Base-by-base conservation (phyloP, 129 eudicot genomes). In the Chrysanthemum seticuspe region DNA sequence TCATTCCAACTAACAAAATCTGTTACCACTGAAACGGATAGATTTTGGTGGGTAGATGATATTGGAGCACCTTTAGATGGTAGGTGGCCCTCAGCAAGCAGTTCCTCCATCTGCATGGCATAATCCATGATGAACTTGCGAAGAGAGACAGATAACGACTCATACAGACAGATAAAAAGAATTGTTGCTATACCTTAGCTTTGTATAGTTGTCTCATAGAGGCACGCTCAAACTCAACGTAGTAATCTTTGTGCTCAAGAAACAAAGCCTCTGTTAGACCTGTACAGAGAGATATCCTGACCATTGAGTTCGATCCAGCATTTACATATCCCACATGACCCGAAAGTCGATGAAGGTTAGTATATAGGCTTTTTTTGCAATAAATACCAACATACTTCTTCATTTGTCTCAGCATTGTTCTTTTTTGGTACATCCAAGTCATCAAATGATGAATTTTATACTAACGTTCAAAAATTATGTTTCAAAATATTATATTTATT, bases 1-100 rank as follows among this genome's bases (percentile, higher is more conserved):
- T 90, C 97, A 57, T 90, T 90, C 97, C 97, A 90, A 49, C 87
- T 88, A 7, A 90, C 91, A 76, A 92, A 93, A 77, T 93, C 96
- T 49, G 91, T 87, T 82, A 93, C 98, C 82, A 87, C 96, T 64
- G 91, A 83, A 82, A 89, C 95, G 56, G 98, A 93, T 6, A 40
- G 47, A 40, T 40, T 40, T 40, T 40, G 47, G 47, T 40, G 47
- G 47, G 47, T 7, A 40, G 47, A 1, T 40, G 47, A 40, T 75
- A 93, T 93, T 65, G 95, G 70, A 76, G 88, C 87, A 64, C 96
- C 97, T 78, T 80, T 92, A n/a, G 96, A 67, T 23, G 91, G 78
- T 65, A 81, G 83, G 69, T 85, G 92, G 62, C 75, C 85, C 81
- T 89, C 98, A 49, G 95, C 95, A 70, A 85, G 85, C 68, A 93